Evolutionary conservation across 768 basidiomycete species (phyloP), one percentile per base, ranked within the genome.

Genomic region (Suillus clintonianus): DNA sequence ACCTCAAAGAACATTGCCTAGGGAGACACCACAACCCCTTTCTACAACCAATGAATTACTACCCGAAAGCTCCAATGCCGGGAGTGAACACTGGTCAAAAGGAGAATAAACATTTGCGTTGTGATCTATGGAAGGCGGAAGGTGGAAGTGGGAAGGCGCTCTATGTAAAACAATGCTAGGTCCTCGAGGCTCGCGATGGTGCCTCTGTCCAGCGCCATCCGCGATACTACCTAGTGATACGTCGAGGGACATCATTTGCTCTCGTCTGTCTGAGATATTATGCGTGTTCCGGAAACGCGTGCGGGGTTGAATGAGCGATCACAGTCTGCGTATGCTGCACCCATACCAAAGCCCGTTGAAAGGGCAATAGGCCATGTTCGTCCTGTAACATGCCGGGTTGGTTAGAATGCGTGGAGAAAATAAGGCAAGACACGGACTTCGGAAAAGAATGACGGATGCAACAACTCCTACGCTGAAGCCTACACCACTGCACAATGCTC

Each of bases 221-320:
- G 41, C 27, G 14, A 59, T 56, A 56, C 55, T 10, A 56, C 37
- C 9, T 17, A 57, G 37, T 27, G 15, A 22, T 14, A 2, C 34
- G 41, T 42, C 42, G 6, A 17, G 17, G 22, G 48, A 58, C 14
- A 64, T 47, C 64, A 69, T 34, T 76, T 76, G 53, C 67, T 63
- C 65, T 71, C 50, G 59, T 63, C 68, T 67, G 70, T 67, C 65
- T 73, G 68, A 54, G 83, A 81, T 68, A 94, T 76, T 72, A 95
- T 84, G 66, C 91, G 86, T 51, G 89, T 91, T 64, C 94, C 94
- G 22, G 94, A 89, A 75, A 95, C 85, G 70, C 94, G 85, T 55
- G 94, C 90, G 22, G 93, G 91, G 79, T 95, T 95, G 86, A 96
- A 97, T 17, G 91, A 89, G 57, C 94, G 87, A 79, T 97, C 92